phyloP scores from a whole-genome alignment of 495 filamentous ascomycete species.

The Hypoxylon fragiforme region DNA sequence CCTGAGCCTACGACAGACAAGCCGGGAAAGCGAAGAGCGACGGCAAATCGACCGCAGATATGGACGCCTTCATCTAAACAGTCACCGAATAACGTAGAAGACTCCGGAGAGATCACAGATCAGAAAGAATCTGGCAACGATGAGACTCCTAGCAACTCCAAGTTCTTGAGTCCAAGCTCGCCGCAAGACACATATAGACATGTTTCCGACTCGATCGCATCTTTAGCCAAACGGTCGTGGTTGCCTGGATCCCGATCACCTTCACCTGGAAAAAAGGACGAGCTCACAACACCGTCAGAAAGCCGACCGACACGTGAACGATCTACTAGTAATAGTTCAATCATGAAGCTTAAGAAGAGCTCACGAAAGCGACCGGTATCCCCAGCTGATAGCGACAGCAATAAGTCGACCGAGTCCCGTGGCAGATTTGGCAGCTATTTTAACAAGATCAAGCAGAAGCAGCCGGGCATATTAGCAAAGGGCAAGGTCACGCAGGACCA shows the following conservation, averaged over 20 bases:
- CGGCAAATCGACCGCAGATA: constrained; percentile 48
- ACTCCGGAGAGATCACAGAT: constrained; percentile 23
- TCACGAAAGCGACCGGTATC: constrained; percentile 34
- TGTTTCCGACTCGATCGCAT: constrained; percentile 67
- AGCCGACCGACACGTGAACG: constrained; percentile 22
- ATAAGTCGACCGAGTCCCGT: constrained; percentile 33
- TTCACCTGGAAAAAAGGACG: constrained; percentile 50
- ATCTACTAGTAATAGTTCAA: constrained; percentile 36
- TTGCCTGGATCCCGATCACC: constrained; percentile 63
- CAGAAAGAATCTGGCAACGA: constrained; percentile 6
- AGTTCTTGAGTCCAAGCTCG: constrained; percentile 15
- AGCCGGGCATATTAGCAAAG: constrained; percentile 43
- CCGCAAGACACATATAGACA: constrained; percentile 38
- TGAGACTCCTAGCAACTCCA: constrained; percentile 1
- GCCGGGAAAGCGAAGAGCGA: constrained; percentile 41
- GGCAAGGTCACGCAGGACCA: constrained; percentile 34
- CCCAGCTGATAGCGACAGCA: constrained; percentile 39
- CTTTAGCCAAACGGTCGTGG: constrained; percentile 70
- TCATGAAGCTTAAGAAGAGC: constrained; percentile 38
- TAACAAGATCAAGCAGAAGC: constrained; percentile 47
- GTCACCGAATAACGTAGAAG: constrained; percentile 35
- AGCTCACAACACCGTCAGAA: constrained; percentile 17
- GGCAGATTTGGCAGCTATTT: constrained; percentile 40
- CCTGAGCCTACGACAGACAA: constrained; percentile 35
- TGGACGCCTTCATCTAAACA: constrained; percentile 51